Percentiles rank a stretch among this genome's conserved stretches.
phyloP scores from a whole-genome alignment of 495 filamentous ascomycete genomes.

The Poronia punctata region DNA sequence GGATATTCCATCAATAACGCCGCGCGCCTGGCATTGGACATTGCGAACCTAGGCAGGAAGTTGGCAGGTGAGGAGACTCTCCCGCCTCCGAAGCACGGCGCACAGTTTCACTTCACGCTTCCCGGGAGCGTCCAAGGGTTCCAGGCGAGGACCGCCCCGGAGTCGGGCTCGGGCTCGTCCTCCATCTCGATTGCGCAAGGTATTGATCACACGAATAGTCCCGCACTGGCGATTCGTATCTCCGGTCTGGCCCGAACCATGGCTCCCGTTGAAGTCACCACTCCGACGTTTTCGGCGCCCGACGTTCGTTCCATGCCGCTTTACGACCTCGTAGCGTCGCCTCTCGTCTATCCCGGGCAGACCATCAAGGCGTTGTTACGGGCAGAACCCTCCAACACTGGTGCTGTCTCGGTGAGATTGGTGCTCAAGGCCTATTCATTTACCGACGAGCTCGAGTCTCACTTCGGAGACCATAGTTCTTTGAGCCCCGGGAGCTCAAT shows the following conservation, averaged over 20 bases:
- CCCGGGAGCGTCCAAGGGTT: conserved; percentile 29
- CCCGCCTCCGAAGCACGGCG: conserved; percentile 19
- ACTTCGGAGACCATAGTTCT: not conserved
- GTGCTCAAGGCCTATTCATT: conserved; percentile 14
- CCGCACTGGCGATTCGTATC: conserved; percentile 13
- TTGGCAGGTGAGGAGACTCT: conserved; percentile 10
- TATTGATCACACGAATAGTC: conserved; percentile 1
- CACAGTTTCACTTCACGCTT: conserved; percentile 27
- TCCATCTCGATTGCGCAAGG: too few relatives aligned
- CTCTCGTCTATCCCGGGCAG: conserved; percentile 25
- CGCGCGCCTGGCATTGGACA: conserved; percentile 20
- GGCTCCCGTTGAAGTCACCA: conserved; percentile 9
- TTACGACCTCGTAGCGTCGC: conserved; percentile 21
- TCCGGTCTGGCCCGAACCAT: not conserved
- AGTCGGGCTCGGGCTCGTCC: not conserved
- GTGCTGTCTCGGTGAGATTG: not conserved
- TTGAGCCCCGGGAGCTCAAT: not conserved
- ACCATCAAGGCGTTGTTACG: conserved; percentile 9
- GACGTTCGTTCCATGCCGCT: conserved; percentile 7
- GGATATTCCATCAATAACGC: conserved; percentile 31
- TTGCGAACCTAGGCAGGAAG: conserved; percentile 18
- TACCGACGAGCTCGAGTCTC: conserved; percentile 10
- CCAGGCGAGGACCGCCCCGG: not conserved
- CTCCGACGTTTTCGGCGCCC: conserved; percentile 20
- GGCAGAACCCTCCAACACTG: conserved; percentile 1